Evolutionary conservation across 768 basidiomycete genomes (phyloP).

Genomic region (Nevesoporus exiguus): DNA sequence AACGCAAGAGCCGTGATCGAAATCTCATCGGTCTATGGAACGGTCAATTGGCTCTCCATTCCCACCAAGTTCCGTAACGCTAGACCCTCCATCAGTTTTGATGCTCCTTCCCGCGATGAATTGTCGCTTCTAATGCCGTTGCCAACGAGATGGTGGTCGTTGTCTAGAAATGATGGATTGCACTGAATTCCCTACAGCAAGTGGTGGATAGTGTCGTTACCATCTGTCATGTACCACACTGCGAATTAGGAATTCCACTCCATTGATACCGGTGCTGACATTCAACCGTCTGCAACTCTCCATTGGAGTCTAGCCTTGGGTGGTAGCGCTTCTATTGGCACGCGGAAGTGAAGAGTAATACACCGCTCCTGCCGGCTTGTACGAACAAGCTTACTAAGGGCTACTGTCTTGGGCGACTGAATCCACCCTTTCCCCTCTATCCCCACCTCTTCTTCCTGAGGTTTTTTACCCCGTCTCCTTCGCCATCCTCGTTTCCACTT

Average conservation of each 20-base stretch:
- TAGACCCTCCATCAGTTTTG: neutral
- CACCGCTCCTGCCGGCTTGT: neutral
- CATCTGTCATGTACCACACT: too few species aligned
- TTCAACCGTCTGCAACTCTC: too few species aligned
- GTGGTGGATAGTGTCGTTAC: too few species aligned
- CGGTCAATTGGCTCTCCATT: neutral
- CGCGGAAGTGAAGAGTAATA: neutral
- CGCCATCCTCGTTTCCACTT: slow-evolving; percentile 1
- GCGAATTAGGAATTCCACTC: too few species aligned
- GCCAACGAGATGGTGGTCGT: too few species aligned
- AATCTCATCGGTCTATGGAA: neutral
- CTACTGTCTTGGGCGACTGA: slow-evolving; percentile 23
- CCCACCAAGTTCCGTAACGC: neutral
- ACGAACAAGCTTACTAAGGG: too few species aligned
- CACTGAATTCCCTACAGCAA: too few species aligned
- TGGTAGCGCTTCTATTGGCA: too few species aligned
- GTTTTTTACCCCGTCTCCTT: slow-evolving; percentile 12
- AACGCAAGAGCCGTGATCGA: slow-evolving; percentile 1
- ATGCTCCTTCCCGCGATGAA: neutral
- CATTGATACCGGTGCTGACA: too few species aligned
- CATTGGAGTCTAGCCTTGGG: too few species aligned
- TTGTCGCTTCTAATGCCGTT: neutral
- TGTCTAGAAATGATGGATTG: neutral
- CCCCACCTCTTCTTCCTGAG: slow-evolving; percentile 42
- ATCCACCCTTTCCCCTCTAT: slow-evolving; percentile 46